Base-by-base conservation (phyloP, 176 grass and related monocot species). In the Raddia guianensis region DNA sequence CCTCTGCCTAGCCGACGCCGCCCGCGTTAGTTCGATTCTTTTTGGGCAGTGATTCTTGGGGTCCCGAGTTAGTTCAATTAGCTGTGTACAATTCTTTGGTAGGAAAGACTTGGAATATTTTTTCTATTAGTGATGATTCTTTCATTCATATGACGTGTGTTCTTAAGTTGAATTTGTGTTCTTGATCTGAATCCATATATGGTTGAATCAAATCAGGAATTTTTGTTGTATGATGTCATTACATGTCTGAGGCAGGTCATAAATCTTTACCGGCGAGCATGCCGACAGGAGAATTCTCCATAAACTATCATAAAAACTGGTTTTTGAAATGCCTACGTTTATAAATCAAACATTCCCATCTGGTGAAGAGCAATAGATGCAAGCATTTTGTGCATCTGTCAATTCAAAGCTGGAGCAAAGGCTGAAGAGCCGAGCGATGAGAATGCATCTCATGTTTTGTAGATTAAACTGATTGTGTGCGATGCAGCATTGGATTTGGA, bases 11-110 rank as follows among this genome's bases (percentile, higher is more conserved):
- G n/a, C n/a, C n/a, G n/a, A n/a, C n/a, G n/a, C n/a, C n/a, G n/a
- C n/a, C n/a, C n/a, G n/a, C n/a, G n/a, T n/a, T n/a, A n/a, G 27
- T 84, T 89, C 58, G 32, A 81, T 89, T 81, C 63, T 89, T 84
- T 89, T 58, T 68, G 49, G 66, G 45, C 4, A 49, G 82, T 64
- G 56, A 76, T 81, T 81, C 49, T 55, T 72, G 64, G 78, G 80
- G 65, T 52, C 66, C 44, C 73, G 78, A 81, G 53, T 77, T 86
- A 49, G 62, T 14, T 77, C 11, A 19, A 77, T 89, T 57, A 19
- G 58, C 58, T 14, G 34, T 88, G 86, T 84, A 84, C 80, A 79
- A 88, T 79, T 66, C 59, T 52, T 74, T 32, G 48, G 53, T 79
- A 88, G 58, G 49, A 60, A 79, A 53, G 66, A 77, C 66, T 13